Percentiles rank a stretch among this genome's conserved stretches.
These are phyloP conservation scores for Kluyveromyces wickerhamii DNA, from an alignment of 805 yeast genomes.

Conservation along the genomic window DNA sequence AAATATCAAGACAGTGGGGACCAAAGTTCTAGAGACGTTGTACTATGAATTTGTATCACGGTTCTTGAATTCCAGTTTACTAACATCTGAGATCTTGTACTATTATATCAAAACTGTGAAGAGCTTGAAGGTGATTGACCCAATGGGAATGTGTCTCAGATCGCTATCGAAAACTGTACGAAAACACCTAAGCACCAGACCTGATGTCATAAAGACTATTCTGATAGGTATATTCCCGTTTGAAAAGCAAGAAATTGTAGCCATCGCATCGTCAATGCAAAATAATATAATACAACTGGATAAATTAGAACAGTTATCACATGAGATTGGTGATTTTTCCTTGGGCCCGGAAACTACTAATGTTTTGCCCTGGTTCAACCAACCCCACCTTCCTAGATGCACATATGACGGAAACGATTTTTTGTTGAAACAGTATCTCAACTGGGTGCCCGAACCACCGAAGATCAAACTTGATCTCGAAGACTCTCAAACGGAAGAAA, in stretches of 20 bases:
- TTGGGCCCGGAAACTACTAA: neutral
- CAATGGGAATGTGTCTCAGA: conserved; percentile 75
- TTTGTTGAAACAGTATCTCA: conserved; percentile 16
- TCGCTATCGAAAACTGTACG: conserved; percentile 72
- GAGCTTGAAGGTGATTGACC: conserved; percentile 71
- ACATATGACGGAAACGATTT: conserved; percentile 6
- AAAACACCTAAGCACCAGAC: conserved; percentile 58
- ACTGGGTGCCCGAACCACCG: conserved; percentile 24
- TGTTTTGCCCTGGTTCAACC: conserved; percentile 1
- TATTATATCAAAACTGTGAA: conserved; percentile 65
- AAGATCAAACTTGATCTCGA: conserved; percentile 1
- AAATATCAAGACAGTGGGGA: conserved; percentile 23
- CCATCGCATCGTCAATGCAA: conserved; percentile 7
- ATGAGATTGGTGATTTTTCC: conserved; percentile 4
- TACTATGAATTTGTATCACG: conserved; percentile 13
- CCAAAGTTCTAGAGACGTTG: conserved; percentile 13
- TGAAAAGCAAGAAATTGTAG: conserved; percentile 15
- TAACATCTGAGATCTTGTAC: conserved; percentile 63
- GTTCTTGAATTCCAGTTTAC: conserved; percentile 71
- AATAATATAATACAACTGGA: conserved; percentile 1
- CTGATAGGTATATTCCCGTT: conserved; percentile 61
- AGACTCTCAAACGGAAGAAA: conserved; percentile 10
- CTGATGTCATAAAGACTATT: conserved; percentile 61
- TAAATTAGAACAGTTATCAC: conserved; percentile 1
- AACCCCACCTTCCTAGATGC: conserved; percentile 3